A percentile compares a stretch with the other conserved stretches of the same genome.
phyloP scores from a whole-genome alignment of 768 basidiomycete species.

The Crepidotus variabilis region DNA sequence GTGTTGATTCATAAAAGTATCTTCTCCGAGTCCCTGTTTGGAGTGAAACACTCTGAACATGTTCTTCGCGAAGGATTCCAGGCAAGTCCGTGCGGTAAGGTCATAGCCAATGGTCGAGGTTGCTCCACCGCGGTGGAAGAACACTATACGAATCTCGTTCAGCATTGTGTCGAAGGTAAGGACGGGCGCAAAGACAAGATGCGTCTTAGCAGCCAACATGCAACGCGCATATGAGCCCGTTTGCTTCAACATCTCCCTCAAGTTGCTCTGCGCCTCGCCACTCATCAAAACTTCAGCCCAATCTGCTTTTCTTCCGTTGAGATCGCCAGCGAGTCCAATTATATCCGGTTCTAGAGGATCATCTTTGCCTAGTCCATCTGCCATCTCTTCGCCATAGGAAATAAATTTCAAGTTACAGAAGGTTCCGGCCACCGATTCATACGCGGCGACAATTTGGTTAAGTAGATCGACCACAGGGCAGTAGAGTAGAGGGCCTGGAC shows the following conservation, averaged over 20 bases:
- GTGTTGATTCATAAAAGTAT: not conserved
- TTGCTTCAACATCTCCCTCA: not conserved
- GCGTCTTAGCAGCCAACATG: not conserved
- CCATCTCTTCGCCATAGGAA: not conserved
- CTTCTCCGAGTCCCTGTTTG: not conserved
- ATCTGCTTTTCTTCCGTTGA: not conserved
- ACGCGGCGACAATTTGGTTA: not conserved
- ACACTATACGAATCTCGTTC: not conserved
- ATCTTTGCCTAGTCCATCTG: not conserved
- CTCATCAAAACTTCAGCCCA: not conserved
- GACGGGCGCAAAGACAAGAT: not conserved
- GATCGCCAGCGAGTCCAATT: not conserved
- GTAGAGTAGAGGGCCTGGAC: not conserved
- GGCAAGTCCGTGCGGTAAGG: not conserved
- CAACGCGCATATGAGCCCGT: not conserved
- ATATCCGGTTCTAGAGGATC: not conserved
- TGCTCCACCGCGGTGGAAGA: not conserved
- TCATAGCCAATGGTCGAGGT: not conserved
- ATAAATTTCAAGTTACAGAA: not conserved
- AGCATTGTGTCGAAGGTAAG: not conserved
- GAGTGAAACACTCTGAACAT: not conserved
- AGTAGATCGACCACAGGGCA: not conserved
- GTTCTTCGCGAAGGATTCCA: not conserved
- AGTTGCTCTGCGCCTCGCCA: not conserved
- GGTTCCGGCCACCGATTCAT: not conserved